Base-by-base conservation (phyloP, 1,284 basidiomycete genomes). In the Marasmius tenuissimus region DNA sequence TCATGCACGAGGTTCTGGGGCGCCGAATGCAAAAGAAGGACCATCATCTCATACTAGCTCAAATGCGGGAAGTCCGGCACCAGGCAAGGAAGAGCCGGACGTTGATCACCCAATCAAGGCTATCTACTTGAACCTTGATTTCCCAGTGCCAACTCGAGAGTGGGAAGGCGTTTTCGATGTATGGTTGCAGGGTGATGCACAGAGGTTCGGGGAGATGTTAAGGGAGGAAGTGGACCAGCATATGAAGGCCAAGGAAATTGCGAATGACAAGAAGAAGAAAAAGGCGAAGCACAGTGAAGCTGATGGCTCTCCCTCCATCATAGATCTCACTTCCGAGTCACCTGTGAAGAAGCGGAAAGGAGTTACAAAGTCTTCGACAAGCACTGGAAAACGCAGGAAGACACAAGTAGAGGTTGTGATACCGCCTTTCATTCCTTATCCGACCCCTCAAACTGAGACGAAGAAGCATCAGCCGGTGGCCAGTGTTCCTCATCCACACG, bases 81-180 rank as follows among this genome's bases (percentile, higher is more conserved):
- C 48, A 72, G 79, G 34, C 18, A 54, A 18, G 14, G 66, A 53
- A 51, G 69, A 67, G 40, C 71, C 65, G 22, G 82, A 86, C 12
- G 82, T 81, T 11, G 78, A 76, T 61, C 74, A 75, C 38, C 83
- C 86, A 0, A 79, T 93, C 57, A 89, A 86, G 70, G 86, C 90
- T 0, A 82, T 97, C 20, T 94, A 94, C 73, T 80, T 97, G 63
- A 97, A 97, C 75, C 79, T 94, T 60, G 94, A 97, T 69, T 94
- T 96, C 69, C 96, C 96, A 0, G 85, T 88, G 12, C 93, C 93
- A 10, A 88, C 88, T 7, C 82, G 87, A 57, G 93, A 96, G 67
- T 97, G 94, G 94, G 89, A 93, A 66, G 92, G 88, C 22, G 89
- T 96, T 2, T 97, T 98, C 69, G 95, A 98, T 74, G 84, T 88